Evolutionary conservation across 2,329 filamentous ascomycete species (phyloP).

Genomic region (Claviceps capensis): DNA sequence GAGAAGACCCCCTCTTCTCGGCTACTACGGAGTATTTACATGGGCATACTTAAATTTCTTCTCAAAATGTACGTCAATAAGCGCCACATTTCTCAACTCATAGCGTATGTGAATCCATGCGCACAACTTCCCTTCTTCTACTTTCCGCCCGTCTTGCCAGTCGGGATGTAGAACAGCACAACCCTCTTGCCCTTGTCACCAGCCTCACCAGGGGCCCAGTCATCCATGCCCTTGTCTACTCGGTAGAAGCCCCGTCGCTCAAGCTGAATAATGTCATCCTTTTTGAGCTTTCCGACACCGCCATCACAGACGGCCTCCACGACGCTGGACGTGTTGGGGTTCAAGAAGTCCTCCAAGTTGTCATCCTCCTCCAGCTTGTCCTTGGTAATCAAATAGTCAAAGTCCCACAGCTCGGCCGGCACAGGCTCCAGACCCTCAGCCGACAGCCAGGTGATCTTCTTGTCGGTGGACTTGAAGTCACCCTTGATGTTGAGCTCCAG

Average conservation of each 20-base stretch:
- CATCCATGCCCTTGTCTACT: slow-evolving; percentile 51
- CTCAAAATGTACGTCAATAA: no score
- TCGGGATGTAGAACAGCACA: slow-evolving; percentile 44
- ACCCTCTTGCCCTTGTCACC: slow-evolving; percentile 32
- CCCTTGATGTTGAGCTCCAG: slow-evolving; percentile 83
- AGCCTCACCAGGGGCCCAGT: slow-evolving; percentile 38
- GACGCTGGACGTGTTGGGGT: slow-evolving; percentile 58
- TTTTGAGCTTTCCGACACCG: slow-evolving; percentile 65
- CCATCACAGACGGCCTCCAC: slow-evolving; percentile 67
- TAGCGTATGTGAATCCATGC: not conserved
- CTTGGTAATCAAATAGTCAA: slow-evolving; percentile 91
- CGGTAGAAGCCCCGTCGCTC: slow-evolving; percentile 89
- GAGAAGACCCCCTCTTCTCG: no score
- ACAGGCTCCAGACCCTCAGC: slow-evolving; percentile 62
- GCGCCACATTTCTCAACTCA: not conserved
- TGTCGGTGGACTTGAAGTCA: slow-evolving; percentile 88
- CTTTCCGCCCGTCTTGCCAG: slow-evolving; percentile 23
- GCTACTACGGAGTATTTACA: no score
- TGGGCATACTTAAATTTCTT: no score
- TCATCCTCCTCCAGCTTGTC: slow-evolving; percentile 87
- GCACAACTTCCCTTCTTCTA: not conserved
- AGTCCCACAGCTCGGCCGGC: slow-evolving; percentile 78
- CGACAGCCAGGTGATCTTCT: slow-evolving; percentile 93
- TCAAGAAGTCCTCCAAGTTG: slow-evolving; percentile 71
- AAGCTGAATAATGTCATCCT: slow-evolving; percentile 86